Evolutionary conservation across 495 filamentous ascomycete genomes (phyloP), one percentile per base, ranked within the genome.

Genomic region (Penicillium taxi): DNA sequence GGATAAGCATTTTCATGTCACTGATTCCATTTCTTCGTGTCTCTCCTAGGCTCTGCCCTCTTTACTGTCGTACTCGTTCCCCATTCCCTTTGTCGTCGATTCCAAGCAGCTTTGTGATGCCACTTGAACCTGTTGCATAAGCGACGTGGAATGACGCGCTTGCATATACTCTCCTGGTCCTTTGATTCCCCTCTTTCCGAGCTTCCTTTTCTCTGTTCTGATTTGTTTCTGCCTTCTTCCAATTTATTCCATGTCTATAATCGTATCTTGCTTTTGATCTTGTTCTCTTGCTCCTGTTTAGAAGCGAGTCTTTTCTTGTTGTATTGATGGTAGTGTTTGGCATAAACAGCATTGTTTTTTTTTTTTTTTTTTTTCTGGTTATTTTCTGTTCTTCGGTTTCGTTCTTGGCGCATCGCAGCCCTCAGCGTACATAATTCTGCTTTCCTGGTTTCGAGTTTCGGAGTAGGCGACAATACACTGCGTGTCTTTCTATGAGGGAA

Each of bases 191-290:
- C 2, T 39, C 30, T 20, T 15, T 16, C 7, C 29, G 26, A 22
- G 20, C 28, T 16, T 26, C 23, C 22, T 42, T 26, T 31, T 29
- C 40, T 44, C 21, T 38, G 28, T 23, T 41, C 40, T 49, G 25
- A 30, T 48, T n/a, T 46, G 35, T 51, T 53, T 42, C 33, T 32
- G 19, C 39, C 37, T 40, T 19, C 35, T 41, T 38, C 31, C 16
- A 42, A 56, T 53, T 47, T 56, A 56, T 37, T 48, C 44, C 36
- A 32, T 56, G 53, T 56, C 47, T 51, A 56, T 56, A 56, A 56
- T 56, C 18, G 50, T 51, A 24, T 40, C 27, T 26, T 49, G 26
- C 25, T 47, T 42, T 44, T 38, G 40, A 30, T 38, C 53, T 54
- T 56, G 53, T 38, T 43, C 34, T 38, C 53, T 54, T 56, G 53